Conservation (phyloP, 2,329 filamentous ascomycete species). For the Blumeria graminis region DNA sequence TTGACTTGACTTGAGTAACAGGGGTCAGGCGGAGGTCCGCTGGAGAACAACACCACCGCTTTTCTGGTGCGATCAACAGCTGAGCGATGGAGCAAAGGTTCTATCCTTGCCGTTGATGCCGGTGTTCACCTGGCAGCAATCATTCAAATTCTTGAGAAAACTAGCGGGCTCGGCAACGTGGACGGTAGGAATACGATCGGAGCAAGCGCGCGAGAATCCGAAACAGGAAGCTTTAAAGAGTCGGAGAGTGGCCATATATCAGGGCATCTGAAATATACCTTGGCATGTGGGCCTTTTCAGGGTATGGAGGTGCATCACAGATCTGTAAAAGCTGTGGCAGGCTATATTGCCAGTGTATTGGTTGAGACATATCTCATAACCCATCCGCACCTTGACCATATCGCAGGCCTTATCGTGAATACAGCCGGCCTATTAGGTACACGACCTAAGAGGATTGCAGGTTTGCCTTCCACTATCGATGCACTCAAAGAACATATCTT, state of each 20-base stretch:
- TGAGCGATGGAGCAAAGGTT: conserved; percentile 58
- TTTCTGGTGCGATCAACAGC: conserved; percentile 66
- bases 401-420: conserved; percentile 79
- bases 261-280: conserved; percentile 14
- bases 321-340: conserved; percentile 52
- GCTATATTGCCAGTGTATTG: conserved; percentile 53
- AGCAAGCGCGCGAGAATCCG: not conserved
- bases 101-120: conserved; percentile 76
- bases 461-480: conserved; percentile 67
- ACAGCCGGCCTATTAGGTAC: conserved; percentile 65
- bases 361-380: conserved; percentile 82
- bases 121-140: conserved; percentile 78
- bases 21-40: conserved; percentile 76
- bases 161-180: conserved; percentile 17
- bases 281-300: conserved; percentile 50
- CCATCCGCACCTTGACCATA: conserved; percentile 90
- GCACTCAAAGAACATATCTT: conserved; percentile 89
- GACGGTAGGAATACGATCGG: conserved; percentile 15
- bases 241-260: not conserved
- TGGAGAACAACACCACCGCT: conserved; percentile 73
- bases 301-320: conserved; percentile 47
- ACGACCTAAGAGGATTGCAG: conserved; percentile 66
- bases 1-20: conserved; percentile 17
- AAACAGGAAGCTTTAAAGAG: not conserved
- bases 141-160: conserved; percentile 36